Evolutionary conservation across 352 stramenopile species (phyloP), one percentile per base, ranked within the genome.

Genomic region (Phytophthora tentaculata): DNA sequence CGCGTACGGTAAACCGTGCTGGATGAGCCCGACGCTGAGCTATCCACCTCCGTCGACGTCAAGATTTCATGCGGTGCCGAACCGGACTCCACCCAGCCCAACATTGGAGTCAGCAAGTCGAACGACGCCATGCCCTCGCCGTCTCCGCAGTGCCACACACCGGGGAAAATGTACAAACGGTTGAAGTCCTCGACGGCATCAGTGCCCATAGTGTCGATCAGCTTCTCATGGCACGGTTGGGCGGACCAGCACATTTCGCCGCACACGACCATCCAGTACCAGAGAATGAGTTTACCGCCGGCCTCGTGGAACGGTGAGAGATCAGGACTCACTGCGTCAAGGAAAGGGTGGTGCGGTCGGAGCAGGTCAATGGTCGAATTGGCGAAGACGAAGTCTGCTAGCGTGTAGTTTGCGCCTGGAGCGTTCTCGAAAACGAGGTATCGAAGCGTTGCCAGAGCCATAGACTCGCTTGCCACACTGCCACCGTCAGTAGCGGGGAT

Each of bases 271-370:
- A 64, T 79, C 14, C 74, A 67, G 48, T 82, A 71, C 67, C 70
- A 81, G 9, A 81, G 44, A 56, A 81, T 79, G 32, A 81, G 64
- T 45, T 81, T 81, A 14, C 74, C 69, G 0, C 63, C 74, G 16
- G 70, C 67, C 1, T 51, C 37, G 26, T 61, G 65, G 63, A 79
- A 81, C 0, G 73, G 35, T 2, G 69, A 64, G 3, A 81, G 58
- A 19, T 81, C 68, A 2, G 48, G 48, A 41, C 48, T 82, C 0
- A 76, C 62, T 6, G 71, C 64, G 16, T 82, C 71, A 5, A 82
- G 71, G 3, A 82, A 65, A 6, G 67, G 43, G 45, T 82, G 74
- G 45, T 75, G 71, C 13, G 67, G 52, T 35, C 51, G 47, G 1
- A 82, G 64, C 16, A 71, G 67, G 12, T 79, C 62, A 16, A 82